phyloP scores from a whole-genome alignment of 176 grass and related monocot genomes.

The Elymus sibiricus region DNA sequence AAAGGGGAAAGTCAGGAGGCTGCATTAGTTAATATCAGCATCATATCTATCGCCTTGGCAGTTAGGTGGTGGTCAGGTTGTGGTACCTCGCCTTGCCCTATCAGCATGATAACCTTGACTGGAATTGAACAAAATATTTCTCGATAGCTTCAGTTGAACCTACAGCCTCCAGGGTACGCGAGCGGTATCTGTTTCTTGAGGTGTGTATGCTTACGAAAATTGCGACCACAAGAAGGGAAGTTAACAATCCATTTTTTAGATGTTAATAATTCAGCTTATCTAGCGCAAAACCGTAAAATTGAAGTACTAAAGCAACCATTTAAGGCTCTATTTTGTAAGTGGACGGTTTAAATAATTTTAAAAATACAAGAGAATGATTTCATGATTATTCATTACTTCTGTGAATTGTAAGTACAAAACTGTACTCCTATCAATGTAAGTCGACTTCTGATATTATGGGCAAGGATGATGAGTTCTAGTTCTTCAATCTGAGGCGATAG shows the following conservation, averaged over 20 bases:
- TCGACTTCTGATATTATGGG: conserved; percentile 1
- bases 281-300: background rate
- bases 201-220: background rate
- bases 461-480: background rate
- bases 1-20: too few species aligned
- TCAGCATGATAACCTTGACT: background rate
- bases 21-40: too few species aligned
- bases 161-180: background rate
- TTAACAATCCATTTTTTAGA: background rate
- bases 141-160: conserved; percentile 11
- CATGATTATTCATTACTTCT: background rate
- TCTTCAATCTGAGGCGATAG: background rate
- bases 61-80: background rate
- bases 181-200: background rate
- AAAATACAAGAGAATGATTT: background rate
- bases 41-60: background rate
- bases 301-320: background rate
- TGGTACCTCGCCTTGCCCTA: background rate
- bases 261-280: background rate
- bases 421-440: conserved; percentile 14
- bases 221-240: background rate
- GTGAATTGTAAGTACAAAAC: conserved; percentile 9
- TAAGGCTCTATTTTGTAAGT: background rate
- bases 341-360: background rate
- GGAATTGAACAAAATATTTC: background rate